Base-by-base conservation (phyloP, 2,329 filamentous ascomycete species). In the Lecanicillium sp. region DNA sequence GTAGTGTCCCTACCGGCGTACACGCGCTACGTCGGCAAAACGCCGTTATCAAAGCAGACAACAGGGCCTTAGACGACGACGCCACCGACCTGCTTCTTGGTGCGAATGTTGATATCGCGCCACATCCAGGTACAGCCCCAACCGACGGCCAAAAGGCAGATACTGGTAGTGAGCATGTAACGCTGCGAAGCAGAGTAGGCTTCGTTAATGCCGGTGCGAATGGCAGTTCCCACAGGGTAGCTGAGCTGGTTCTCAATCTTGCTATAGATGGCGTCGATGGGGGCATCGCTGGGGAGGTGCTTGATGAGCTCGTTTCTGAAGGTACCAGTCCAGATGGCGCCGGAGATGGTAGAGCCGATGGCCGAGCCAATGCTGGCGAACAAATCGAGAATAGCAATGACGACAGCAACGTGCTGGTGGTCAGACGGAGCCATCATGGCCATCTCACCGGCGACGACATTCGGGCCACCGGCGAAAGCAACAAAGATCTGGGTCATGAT, bases 401-500 rank as follows among this genome's bases (percentile, higher is more conserved):
- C 72, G 14, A 75, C 74, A 20, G 81, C 77, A 4, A 85, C 70
- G 57, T 83, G 73, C 55, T 81, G 72, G 54, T 84, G 81, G n/a
- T 72, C 73, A 1, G 73, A 72, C 2, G 74, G 78, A 1, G 78
- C 75, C 67, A 84, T 79, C 60, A 69, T 77, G 15, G 79, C 78
- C 56, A 84, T 72, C 58, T 85, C 75, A 37, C 77, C 76, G 19
- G 73, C 71, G 30, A 84, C 74, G 37, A 83, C 78, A 11, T 83
- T 65, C 2, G 77, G 67, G 1, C 79, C 80, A 2, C 78, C 79
- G 3, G 77, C 77, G 20, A 81, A 72, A 3, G 79, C 78, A 47
- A 84, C 72, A 52, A 84, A 75, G 44, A 85, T 73, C 59, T 85
- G 80, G 11, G 75, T 78, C 65, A 79, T 77, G 56, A 83, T 61